A percentile compares a stretch with the other conserved stretches of the same genome.
Evolutionary conservation across 139 green algal species (phyloP).

Genomic region (Chlamydomonas incerta): DNA sequence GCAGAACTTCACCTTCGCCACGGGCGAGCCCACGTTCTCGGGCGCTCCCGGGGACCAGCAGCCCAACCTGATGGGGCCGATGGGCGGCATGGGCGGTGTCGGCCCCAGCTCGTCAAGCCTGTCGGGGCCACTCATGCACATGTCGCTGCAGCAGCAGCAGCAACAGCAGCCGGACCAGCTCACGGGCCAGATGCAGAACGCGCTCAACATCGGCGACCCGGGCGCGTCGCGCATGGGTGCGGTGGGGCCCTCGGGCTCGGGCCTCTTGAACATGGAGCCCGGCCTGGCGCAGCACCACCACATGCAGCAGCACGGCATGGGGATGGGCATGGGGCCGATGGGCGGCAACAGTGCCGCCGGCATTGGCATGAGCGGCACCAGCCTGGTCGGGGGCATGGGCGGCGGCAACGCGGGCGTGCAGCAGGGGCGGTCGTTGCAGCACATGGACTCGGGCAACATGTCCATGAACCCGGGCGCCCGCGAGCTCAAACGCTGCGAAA

Average conservation of each 20-base stretch:
- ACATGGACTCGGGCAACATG: slow-evolving; percentile 16
- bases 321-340: background rate
- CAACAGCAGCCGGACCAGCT: slow-evolving; percentile 8
- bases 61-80: background rate
- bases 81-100: background rate
- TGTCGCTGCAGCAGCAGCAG: background rate
- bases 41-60: background rate
- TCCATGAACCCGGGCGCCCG: slow-evolving; percentile 9
- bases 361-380: background rate
- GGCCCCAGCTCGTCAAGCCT: background rate
- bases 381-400: no score
- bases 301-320: slow-evolving; percentile 8
- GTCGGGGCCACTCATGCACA: slow-evolving; percentile 10
- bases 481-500: slow-evolving; percentile 40
- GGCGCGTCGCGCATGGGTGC: background rate
- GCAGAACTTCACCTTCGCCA: slow-evolving; percentile 39
- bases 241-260: background rate
- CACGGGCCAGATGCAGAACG: slow-evolving; percentile 38
- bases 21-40: background rate
- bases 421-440: background rate
- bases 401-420: background rate
- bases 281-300: background rate
- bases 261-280: background rate
- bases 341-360: no score
- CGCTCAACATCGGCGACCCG: slow-evolving; percentile 19